These are phyloP conservation scores for Pueraria montana DNA, from an alignment of 306 rosid genomes.

Conservation along the genomic window DNA sequence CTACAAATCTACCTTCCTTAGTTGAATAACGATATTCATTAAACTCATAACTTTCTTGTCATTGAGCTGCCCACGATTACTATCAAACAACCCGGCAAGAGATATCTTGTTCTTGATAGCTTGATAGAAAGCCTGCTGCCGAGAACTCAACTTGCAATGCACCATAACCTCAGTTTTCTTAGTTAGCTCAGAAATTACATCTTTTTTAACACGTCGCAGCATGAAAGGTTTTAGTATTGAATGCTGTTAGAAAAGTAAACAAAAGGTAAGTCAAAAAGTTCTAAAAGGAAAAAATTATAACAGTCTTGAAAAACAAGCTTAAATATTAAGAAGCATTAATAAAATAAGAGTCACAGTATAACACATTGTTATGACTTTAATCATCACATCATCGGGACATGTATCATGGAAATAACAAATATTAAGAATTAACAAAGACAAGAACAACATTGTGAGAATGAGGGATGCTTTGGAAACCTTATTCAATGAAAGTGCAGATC, in stretches of 20 bases:
- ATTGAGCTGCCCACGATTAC: conserved; percentile 78
- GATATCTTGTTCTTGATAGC: conserved; percentile 94
- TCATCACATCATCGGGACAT: neutral
- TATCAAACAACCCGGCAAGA: conserved; percentile 81
- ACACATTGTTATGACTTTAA: conserved; percentile 14
- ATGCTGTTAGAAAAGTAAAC: conserved; percentile 67
- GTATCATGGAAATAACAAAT: conserved; percentile 13
- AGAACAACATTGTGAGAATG: conserved; percentile 19
- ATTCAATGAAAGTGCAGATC: neutral
- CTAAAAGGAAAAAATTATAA: neutral
- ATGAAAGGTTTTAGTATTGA: conserved; percentile 96
- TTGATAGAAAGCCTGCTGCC: conserved; percentile 94
- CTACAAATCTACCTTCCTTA: conserved; percentile 69
- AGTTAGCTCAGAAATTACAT: conserved; percentile 93
- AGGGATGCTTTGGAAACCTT: conserved; percentile 15
- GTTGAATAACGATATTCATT: conserved; percentile 93
- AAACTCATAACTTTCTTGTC: conserved; percentile 80
- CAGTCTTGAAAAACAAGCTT: conserved; percentile 1
- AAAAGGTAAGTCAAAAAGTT: conserved; percentile 44
- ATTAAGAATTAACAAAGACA: conserved; percentile 7
- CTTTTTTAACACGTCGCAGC: conserved; percentile 94
- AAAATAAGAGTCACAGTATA: neutral
- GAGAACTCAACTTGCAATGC: conserved; percentile 97
- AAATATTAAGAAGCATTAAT: conserved; percentile 22
- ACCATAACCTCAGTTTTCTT: conserved; percentile 89